Base-by-base conservation (phyloP, 495 filamentous ascomycete species). In the Aspergillus sclerotiicarbonarius region DNA sequence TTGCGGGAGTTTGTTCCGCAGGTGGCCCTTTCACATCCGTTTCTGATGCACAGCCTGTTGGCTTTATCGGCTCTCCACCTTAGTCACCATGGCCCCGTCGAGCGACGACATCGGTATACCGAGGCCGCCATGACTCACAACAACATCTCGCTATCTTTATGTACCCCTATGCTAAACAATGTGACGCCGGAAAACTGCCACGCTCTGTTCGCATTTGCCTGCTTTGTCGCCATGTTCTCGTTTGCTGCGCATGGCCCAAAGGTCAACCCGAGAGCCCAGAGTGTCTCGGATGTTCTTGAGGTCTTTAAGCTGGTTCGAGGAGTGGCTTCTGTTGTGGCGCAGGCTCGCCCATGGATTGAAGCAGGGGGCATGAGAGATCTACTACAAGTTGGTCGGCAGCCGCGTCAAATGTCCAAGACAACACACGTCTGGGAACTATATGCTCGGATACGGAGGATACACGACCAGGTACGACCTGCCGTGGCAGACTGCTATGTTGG, bases 11-110 rank as follows among this genome's bases (percentile, higher is more conserved):
- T 45, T 16, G 54, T 62, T 6, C 59, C 54, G 5, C 49, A 46
- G 29, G n/a, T 47, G 16, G 60, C 47, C 0, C 39, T 55, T 6
- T 8, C 39, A 6, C 16, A 52, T 16, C 56, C 51, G n/a, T 59
- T 62, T 29, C 54, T 62, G 4, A 59, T 62, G 60, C 52, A 58
- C 43, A 49, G 56, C 16, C 8, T 62, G 10, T 37, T 62, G 8
- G 56, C 53, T 2, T 43, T 62, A 10, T 54, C 53, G 6, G 56
- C 60, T 0, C 25, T 62, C 2, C 54, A 62, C 32, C 33, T 57
- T 4, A 35, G 39, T 8, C 51, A 51, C 19, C 46, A 47, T 7
- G 13, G 47, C 8, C 29, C 53, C 5, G 3, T 39, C 10, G 53
- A 53, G 25, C 37, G 41, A 10, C 53, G 48, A 5, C 48, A 30